A percentile compares a stretch with the other conserved stretches of the same genome.
These are phyloP conservation scores for Puccinia horiana DNA, from an alignment of 1,284 basidiomycete genomes.

Conservation along the genomic window DNA sequence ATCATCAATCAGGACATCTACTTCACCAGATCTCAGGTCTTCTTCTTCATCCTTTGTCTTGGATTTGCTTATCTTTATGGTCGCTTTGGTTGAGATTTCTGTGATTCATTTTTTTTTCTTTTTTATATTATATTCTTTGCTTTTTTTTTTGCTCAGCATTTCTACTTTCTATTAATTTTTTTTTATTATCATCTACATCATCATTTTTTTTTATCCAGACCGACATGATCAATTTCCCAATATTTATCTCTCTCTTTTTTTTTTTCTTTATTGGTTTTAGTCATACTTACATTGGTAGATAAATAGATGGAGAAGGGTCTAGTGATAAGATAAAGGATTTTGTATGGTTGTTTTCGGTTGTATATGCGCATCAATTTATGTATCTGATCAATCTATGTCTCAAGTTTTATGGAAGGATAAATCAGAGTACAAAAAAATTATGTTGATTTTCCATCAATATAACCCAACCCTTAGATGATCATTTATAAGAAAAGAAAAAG, in stretches of 20 bases:
- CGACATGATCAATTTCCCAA: not conserved
- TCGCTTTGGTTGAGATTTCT: constrained; percentile 24
- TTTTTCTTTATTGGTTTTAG: not conserved
- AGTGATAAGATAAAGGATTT: too few species aligned
- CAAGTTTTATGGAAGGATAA: too few species aligned
- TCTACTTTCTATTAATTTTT: not conserved
- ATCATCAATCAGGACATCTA: constrained; percentile 54
- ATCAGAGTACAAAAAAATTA: too few species aligned
- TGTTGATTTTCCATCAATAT: too few species aligned
- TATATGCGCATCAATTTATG: not conserved
- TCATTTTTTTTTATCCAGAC: not conserved
- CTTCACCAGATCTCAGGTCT: constrained; percentile 50
- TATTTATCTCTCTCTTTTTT: not conserved
- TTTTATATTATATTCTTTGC: not conserved
- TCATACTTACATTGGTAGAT: not conserved
- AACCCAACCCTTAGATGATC: too few species aligned
- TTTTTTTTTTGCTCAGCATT: not conserved
- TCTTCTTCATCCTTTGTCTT: constrained; percentile 31
- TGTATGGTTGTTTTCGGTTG: not conserved
- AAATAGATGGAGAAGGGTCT: not conserved
- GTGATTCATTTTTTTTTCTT: not conserved
- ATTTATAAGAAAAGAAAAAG: too few species aligned
- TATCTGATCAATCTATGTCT: too few species aligned
- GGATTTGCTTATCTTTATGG: constrained; percentile 42
- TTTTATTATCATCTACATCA: not conserved